A percentile compares a stretch with the other conserved stretches of the same genome.
Evolutionary conservation across 2,329 filamentous ascomycete species (phyloP).

Genomic region (Calonectria montana): DNA sequence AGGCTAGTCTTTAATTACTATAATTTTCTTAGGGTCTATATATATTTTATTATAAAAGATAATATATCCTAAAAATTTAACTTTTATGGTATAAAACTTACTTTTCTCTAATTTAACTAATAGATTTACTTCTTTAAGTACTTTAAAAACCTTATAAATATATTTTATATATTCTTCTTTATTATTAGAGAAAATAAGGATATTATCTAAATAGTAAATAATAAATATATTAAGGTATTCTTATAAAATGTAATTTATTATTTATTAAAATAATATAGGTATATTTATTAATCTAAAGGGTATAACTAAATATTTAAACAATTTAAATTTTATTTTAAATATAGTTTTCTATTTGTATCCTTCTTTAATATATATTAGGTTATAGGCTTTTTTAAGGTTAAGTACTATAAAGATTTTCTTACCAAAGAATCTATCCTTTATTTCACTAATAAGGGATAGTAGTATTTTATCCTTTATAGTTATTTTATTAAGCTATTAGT

Average conservation of each 20-base stretch:
- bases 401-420: constrained; percentile 27
- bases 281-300: no score
- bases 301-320: no score
- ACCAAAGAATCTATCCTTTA: constrained; percentile 32
- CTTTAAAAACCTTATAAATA: no score
- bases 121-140: no score
- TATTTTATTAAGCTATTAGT: constrained; percentile 39
- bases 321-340: constrained; percentile 46
- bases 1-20: constrained; percentile 8
- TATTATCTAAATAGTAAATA: no score
- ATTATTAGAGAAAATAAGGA: no score
- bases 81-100: no score
- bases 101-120: no score
- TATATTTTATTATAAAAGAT: constrained; percentile 19
- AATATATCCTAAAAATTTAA: constrained; percentile 26
- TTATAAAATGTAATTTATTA: constrained; percentile 39
- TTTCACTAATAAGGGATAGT: constrained; percentile 41
- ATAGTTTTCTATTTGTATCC: constrained; percentile 49
- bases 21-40: constrained; percentile 31
- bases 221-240: constrained; percentile 32
- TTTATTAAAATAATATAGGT: constrained; percentile 32
- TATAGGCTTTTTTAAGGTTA: constrained; percentile 40
- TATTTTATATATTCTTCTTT: no score
- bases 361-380: constrained; percentile 46
- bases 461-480: constrained; percentile 40